Percentiles rank a stretch among this genome's conserved stretches.
Conservation (phyloP, 352 stramenopile genomes). For the Pythium vanterpoolii region DNA sequence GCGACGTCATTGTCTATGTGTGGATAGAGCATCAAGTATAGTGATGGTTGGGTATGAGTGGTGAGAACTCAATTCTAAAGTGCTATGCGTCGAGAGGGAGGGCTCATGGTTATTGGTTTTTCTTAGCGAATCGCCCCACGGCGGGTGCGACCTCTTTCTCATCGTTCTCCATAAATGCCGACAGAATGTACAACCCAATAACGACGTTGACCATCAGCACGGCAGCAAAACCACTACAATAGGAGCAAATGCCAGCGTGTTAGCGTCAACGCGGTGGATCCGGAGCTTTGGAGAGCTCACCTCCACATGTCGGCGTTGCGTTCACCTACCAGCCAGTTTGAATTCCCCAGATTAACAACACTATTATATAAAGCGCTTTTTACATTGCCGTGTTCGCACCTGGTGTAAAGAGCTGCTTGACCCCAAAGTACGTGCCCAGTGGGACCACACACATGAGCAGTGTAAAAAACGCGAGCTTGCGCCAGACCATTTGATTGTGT, state of each 20-base stretch:
- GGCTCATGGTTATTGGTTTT: conserved; percentile 18
- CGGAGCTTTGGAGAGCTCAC: conserved; percentile 21
- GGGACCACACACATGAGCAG: conserved; percentile 63
- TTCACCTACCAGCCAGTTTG: conserved; percentile 1
- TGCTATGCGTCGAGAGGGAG: not conserved
- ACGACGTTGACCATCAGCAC: conserved; percentile 78
- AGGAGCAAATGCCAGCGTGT: no score
- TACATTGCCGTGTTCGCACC: conserved; percentile 21
- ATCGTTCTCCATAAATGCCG: conserved; percentile 56
- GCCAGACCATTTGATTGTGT: conserved; percentile 70
- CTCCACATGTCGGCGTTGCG: conserved; percentile 66
- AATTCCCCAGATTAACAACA: not conserved
- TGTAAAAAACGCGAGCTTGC: conserved; percentile 72
- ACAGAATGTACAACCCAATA: conserved; percentile 75
- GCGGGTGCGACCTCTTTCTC: conserved; percentile 44
- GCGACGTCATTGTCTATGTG: conserved; percentile 13
- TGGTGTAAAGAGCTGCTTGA: conserved; percentile 41
- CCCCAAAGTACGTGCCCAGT: conserved; percentile 58
- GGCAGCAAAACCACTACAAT: conserved; percentile 55
- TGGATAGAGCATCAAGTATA: not conserved
- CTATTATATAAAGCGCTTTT: not conserved
- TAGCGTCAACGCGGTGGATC: not conserved
- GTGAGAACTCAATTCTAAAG: not conserved
- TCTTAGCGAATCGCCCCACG: conserved; percentile 59
- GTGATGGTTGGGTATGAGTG: not conserved